These are phyloP conservation scores for Fusarium pseudograminearum DNA, from an alignment of 2,329 filamentous ascomycete species.

Conservation along the genomic window DNA sequence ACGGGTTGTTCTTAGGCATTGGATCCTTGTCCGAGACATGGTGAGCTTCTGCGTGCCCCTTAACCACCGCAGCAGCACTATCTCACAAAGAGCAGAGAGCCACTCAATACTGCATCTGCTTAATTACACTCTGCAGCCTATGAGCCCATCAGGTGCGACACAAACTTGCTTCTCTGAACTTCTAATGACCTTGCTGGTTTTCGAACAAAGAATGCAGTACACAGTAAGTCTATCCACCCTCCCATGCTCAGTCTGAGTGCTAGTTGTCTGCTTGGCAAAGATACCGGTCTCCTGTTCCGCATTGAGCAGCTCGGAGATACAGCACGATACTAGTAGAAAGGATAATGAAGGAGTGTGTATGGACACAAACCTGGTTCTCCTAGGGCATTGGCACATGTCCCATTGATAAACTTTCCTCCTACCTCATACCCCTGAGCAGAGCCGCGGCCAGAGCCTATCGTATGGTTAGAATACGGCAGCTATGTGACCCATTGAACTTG, in stretches of 20 bases:
- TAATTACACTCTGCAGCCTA: slow-evolving; percentile 44
- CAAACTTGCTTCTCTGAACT: slow-evolving; percentile 22
- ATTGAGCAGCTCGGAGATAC: slow-evolving; percentile 20
- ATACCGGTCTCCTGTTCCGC: slow-evolving; percentile 5
- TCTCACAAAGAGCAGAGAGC: slow-evolving; percentile 29
- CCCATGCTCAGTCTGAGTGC: not conserved
- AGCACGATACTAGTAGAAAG: not conserved
- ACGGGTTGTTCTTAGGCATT: slow-evolving; percentile 42
- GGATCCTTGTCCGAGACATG: slow-evolving; percentile 43
- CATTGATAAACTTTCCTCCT: slow-evolving; percentile 10
- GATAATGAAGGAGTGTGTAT: not conserved
- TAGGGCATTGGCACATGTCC: slow-evolving; percentile 7
- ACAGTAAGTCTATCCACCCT: slow-evolving; percentile 18
- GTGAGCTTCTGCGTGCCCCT: slow-evolving; percentile 49
- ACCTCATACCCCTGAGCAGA: slow-evolving; percentile 40
- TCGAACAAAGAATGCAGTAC: not conserved
- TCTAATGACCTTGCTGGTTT: not conserved
- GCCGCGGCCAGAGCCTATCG: slow-evolving; percentile 32
- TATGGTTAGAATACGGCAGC: slow-evolving; percentile 31
- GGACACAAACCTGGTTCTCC: not conserved
- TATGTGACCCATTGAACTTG: not conserved
- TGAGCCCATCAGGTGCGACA: slow-evolving; percentile 5
- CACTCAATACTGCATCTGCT: slow-evolving; percentile 36
- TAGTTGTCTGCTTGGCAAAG: slow-evolving; percentile 12
- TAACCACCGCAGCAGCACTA: slow-evolving; percentile 45